A percentile compares a stretch with the other conserved stretches of the same genome.
phyloP scores from a whole-genome alignment of 2,329 filamentous ascomycete species.

The Hypocrella siamensis region DNA sequence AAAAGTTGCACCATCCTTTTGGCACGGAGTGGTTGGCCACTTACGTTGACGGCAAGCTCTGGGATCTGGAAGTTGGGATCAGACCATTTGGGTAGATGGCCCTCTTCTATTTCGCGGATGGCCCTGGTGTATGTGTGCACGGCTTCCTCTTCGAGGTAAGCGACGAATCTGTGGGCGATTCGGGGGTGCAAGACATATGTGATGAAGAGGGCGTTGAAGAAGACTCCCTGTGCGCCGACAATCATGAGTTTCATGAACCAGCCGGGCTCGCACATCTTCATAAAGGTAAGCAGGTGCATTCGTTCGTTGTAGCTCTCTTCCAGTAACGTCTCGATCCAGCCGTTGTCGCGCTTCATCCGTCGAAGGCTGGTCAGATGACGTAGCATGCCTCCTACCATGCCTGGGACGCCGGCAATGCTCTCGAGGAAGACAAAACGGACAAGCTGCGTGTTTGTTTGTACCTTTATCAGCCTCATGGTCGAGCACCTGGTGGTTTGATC shows the following conservation, averaged over 20 bases:
- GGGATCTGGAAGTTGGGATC: slow-evolving; percentile 57
- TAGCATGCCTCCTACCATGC: slow-evolving; percentile 93
- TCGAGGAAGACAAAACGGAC: slow-evolving; percentile 86
- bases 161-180: slow-evolving; percentile 88
- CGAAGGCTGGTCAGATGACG: slow-evolving; percentile 74
- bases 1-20: neutral
- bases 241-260: slow-evolving; percentile 89
- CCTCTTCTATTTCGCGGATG: slow-evolving; percentile 72
- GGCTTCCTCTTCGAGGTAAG: slow-evolving; percentile 93
- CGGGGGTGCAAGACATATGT: slow-evolving; percentile 75
- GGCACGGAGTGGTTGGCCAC: slow-evolving; percentile 2
- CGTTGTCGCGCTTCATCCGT: slow-evolving; percentile 80
- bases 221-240: slow-evolving; percentile 82
- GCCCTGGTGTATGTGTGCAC: slow-evolving; percentile 89
- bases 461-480: neutral
- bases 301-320: slow-evolving; percentile 87
- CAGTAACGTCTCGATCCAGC: slow-evolving; percentile 86
- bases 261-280: slow-evolving; percentile 64
- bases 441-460: slow-evolving; percentile 25
- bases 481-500: no score
- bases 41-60: slow-evolving; percentile 60
- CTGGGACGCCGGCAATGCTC: slow-evolving; percentile 84
- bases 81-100: slow-evolving; percentile 70
- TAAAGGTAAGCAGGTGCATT: slow-evolving; percentile 85
- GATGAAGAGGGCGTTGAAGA: slow-evolving; percentile 89